Conservation (phyloP, 2,329 filamentous ascomycete species). For the Ramularia endophylla region DNA sequence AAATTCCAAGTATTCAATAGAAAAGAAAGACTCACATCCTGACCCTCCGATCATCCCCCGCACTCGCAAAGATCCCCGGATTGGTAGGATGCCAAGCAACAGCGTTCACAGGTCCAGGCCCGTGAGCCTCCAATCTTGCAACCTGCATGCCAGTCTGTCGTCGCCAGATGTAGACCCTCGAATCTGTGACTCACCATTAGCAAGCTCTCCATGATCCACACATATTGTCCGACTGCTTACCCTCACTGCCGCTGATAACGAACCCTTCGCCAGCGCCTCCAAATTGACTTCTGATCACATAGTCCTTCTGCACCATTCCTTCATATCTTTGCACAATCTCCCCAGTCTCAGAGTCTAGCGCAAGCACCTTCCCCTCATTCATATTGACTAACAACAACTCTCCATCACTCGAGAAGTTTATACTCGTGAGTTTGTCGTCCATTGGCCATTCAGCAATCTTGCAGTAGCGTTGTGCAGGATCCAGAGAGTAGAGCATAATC, state of each 20-base stretch:
- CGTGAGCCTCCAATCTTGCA: slow-evolving; percentile 69
- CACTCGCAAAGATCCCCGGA: slow-evolving; percentile 80
- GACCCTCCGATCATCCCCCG: slow-evolving; percentile 79
- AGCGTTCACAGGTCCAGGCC: slow-evolving; percentile 71
- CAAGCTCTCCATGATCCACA: background rate
- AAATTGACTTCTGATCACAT: slow-evolving; percentile 74
- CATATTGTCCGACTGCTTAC: no score
- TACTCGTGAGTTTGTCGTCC: slow-evolving; percentile 65
- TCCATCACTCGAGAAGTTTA: slow-evolving; percentile 79
- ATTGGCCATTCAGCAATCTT: slow-evolving; percentile 69
- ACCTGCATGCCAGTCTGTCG: slow-evolving; percentile 72
- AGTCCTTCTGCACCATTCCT: slow-evolving; percentile 69
- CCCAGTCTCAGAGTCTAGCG: slow-evolving; percentile 70
- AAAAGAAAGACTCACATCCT: slow-evolving; percentile 79
- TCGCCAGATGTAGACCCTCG: slow-evolving; percentile 81
- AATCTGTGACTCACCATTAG: slow-evolving; percentile 41
- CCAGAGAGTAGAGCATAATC: slow-evolving; percentile 66
- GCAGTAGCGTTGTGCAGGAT: slow-evolving; percentile 61
- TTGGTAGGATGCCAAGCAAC: slow-evolving; percentile 84
- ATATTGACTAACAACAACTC: slow-evolving; percentile 75
- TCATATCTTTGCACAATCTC: slow-evolving; percentile 67
- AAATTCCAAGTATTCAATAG: no score
- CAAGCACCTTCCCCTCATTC: slow-evolving; percentile 66
- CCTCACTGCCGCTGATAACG: slow-evolving; percentile 85
- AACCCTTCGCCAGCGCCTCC: slow-evolving; percentile 91